Percentiles rank a stretch among this genome's conserved stretches.
phyloP scores from a whole-genome alignment of 495 filamentous ascomycete species.

The Astrocystis sublimbata region DNA sequence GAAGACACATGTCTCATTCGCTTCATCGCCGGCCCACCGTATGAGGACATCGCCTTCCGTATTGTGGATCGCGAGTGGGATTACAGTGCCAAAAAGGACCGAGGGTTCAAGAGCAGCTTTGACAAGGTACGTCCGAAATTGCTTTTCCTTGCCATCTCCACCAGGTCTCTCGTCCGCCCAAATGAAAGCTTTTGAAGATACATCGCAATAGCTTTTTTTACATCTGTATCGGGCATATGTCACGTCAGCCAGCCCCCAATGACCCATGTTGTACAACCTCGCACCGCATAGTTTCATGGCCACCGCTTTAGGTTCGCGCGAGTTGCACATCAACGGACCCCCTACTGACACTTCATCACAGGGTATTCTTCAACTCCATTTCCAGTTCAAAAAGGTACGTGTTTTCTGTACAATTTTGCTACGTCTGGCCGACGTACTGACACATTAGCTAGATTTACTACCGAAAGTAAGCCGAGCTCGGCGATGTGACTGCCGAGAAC shows the following conservation, averaged over 20 bases:
- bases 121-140: slow-evolving; percentile 73
- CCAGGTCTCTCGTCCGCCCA: background rate
- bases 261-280: slow-evolving; percentile 20
- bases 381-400: slow-evolving; percentile 86
- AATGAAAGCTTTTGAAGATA: background rate
- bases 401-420: background rate
- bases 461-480: slow-evolving; percentile 51
- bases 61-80: slow-evolving; percentile 99
- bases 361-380: slow-evolving; percentile 96
- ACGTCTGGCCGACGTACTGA: slow-evolving; percentile 34
- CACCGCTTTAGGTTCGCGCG: slow-evolving; percentile 12
- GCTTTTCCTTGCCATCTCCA: background rate
- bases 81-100: slow-evolving; percentile 91
- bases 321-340: background rate
- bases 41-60: slow-evolving; percentile 95
- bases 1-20: slow-evolving; percentile 97
- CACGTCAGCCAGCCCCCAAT: slow-evolving; percentile 22
- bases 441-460: slow-evolving; percentile 60
- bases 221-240: slow-evolving; percentile 9
- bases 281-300: slow-evolving; percentile 18
- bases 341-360: slow-evolving; percentile 34
- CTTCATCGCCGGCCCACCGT: slow-evolving; percentile 93
- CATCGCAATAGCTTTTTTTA: slow-evolving; percentile 13
- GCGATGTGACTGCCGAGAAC: background rate
- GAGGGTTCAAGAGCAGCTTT: slow-evolving; percentile 94